Percentiles rank a stretch among this genome's conserved stretches.
Conservation (phyloP, 192 early-diverging fungal genomes). For the Phycomyces nitens region DNA sequence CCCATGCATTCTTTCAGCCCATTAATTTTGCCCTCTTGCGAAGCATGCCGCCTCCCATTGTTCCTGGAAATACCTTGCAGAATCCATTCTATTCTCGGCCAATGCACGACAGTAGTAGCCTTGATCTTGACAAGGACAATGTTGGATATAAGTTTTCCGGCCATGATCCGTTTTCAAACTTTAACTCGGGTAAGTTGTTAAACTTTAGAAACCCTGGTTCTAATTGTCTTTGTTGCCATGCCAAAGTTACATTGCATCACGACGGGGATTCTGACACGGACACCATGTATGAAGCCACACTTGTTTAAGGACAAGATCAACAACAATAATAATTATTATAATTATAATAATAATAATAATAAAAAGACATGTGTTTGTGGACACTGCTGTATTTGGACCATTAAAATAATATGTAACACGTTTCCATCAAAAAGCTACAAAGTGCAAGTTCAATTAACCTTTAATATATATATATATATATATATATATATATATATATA, state of each 20-base stretch:
- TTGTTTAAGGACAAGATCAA: too few species aligned
- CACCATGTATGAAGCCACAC: neutral
- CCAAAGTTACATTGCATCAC: constrained; percentile 52
- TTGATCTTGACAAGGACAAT: constrained; percentile 57
- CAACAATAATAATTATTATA: too few species aligned
- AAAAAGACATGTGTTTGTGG: too few species aligned
- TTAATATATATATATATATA: too few species aligned
- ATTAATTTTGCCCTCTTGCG: constrained; percentile 92
- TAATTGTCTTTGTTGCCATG: too few species aligned
- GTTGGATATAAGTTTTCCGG: constrained; percentile 1
- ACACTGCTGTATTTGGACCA: too few species aligned
- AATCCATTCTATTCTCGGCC: constrained; percentile 15
- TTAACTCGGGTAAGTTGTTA: constrained; percentile 44
- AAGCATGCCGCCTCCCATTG: constrained; percentile 80
- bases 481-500: too few species aligned
- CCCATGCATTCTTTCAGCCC: constrained; percentile 85
- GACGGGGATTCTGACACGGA: constrained; percentile 49
- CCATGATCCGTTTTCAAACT: constrained; percentile 51
- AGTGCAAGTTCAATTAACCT: too few species aligned
- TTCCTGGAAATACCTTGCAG: constrained; percentile 43
- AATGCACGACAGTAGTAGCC: constrained; percentile 59
- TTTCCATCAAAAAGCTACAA: too few species aligned
- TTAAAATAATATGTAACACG: too few species aligned
- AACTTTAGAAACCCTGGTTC: too few species aligned
- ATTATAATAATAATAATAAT: too few species aligned